These are phyloP conservation scores for Penicillium vulpinum DNA, from an alignment of 2,329 filamentous ascomycete species.

Conservation along the genomic window DNA sequence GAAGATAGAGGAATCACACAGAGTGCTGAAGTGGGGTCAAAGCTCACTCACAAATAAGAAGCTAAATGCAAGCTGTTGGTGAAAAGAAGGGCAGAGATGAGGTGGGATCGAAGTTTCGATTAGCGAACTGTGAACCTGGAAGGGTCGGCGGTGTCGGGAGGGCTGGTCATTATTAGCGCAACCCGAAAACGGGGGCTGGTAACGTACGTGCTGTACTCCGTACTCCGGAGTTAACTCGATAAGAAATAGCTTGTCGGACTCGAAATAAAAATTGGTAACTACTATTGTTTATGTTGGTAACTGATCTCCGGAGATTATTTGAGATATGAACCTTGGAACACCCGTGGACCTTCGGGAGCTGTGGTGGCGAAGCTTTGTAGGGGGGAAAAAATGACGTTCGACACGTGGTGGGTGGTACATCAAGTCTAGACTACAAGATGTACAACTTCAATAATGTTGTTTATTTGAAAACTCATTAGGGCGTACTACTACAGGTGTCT, in stretches of 20 bases:
- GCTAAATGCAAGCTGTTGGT: constrained; percentile 7
- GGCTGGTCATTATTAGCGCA: constrained; percentile 18
- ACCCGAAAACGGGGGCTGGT: constrained; percentile 17
- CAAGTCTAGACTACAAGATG: not conserved
- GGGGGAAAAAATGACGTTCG: constrained; percentile 24
- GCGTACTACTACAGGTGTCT: constrained; percentile 2
- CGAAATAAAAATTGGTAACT: not conserved
- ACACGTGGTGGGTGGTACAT: constrained; percentile 6
- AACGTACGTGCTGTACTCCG: not conserved
- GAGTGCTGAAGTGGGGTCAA: constrained; percentile 4
- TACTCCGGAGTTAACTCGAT: not conserved
- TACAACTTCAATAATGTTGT: not conserved
- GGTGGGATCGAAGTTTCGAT: constrained; percentile 8
- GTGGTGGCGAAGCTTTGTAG: constrained; percentile 3
- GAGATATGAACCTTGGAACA: not conserved
- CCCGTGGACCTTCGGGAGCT: too few relatives aligned
- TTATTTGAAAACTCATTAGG: not conserved
- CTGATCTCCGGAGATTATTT: too few relatives aligned
- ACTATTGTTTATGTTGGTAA: not conserved
- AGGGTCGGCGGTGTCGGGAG: constrained; percentile 20
- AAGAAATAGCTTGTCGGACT: not conserved
- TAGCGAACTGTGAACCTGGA: constrained; percentile 22
- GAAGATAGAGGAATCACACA: constrained; percentile 21
- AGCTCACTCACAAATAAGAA: constrained; percentile 22
- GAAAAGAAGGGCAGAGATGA: constrained; percentile 4